phyloP scores from a whole-genome alignment of 306 rosid genomes.

The Quercus robur region DNA sequence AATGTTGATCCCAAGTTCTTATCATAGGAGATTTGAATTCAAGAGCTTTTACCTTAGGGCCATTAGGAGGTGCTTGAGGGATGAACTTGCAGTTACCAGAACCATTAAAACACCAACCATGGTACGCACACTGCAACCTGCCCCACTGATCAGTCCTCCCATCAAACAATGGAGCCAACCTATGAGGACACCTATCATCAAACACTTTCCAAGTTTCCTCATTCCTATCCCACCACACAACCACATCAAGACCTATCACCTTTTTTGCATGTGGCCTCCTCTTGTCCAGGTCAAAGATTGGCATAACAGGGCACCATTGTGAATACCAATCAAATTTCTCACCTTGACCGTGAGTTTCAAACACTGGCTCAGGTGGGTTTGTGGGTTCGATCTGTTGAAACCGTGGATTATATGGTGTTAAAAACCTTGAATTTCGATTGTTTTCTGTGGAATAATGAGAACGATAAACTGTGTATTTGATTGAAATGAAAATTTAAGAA shows the following conservation, averaged over 20 bases:
- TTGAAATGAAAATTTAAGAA: constrained; percentile 20
- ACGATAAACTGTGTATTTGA: constrained; percentile 11
- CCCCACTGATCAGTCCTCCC: constrained; percentile 97
- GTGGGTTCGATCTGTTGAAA: constrained; percentile 32
- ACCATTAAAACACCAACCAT: constrained; percentile 94
- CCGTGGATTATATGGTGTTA: constrained; percentile 50
- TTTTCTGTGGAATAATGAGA: constrained; percentile 17
- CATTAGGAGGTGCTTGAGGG: constrained; percentile 80
- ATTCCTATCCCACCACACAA: constrained; percentile 93
- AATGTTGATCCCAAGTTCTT: not conserved
- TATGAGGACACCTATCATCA: constrained; percentile 86
- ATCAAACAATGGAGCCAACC: constrained; percentile 88
- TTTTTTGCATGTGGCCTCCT: constrained; percentile 69
- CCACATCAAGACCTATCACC: constrained; percentile 81
- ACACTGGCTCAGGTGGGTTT: constrained; percentile 29
- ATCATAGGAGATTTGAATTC: not conserved
- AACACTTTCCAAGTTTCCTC: constrained; percentile 76
- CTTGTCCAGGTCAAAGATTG: constrained; percentile 77
- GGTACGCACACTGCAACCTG: constrained; percentile 86
- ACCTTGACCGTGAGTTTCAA: constrained; percentile 17
- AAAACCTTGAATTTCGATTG: constrained; percentile 39
- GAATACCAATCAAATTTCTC: constrained; percentile 78
- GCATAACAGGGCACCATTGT: constrained; percentile 87
- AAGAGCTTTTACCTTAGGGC: constrained; percentile 59
- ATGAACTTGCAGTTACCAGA: constrained; percentile 78